These are phyloP conservation scores for Butyriboletus appendiculatus DNA, from an alignment of 1,284 basidiomycete genomes.

Conservation along the genomic window DNA sequence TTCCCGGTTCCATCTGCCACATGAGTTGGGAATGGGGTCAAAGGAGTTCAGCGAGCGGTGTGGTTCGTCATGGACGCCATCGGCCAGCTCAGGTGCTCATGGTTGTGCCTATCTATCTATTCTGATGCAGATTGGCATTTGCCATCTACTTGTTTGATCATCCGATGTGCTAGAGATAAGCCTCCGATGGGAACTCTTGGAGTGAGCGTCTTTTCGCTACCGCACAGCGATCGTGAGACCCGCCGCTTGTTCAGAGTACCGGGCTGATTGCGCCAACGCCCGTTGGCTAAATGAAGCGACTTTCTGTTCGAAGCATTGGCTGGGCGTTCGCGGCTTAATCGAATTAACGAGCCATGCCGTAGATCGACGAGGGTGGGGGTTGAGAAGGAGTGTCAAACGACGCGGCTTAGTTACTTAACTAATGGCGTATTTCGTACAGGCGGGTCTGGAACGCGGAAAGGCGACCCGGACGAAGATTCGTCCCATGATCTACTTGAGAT, in stretches of 20 bases:
- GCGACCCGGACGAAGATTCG: neutral
- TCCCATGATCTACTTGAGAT: constrained; percentile 3
- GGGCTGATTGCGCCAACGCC: neutral
- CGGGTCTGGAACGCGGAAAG: constrained; percentile 8
- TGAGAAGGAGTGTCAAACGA: neutral
- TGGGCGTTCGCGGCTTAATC: neutral
- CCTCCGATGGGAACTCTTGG: constrained; percentile 6
- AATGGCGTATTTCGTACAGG: neutral
- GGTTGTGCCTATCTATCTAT: constrained; percentile 14
- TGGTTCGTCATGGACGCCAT: neutral
- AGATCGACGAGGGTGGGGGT: neutral
- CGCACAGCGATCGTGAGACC: constrained; percentile 1
- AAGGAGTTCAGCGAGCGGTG: neutral
- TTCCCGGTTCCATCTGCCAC: neutral
- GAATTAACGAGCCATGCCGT: neutral
- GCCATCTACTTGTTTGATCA: constrained; percentile 5
- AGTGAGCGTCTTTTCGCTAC: neutral
- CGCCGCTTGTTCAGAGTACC: neutral
- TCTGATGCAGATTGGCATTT: neutral
- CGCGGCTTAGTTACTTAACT: neutral
- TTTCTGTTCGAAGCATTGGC: neutral
- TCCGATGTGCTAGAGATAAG: constrained; percentile 12
- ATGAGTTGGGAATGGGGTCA: no score
- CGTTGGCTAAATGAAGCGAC: neutral
- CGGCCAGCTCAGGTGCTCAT: neutral